A percentile compares a stretch with the other conserved stretches of the same genome.
Evolutionary conservation across 2,329 filamentous ascomycete genomes (phyloP).

Genomic region (Grosmannia serpens): DNA sequence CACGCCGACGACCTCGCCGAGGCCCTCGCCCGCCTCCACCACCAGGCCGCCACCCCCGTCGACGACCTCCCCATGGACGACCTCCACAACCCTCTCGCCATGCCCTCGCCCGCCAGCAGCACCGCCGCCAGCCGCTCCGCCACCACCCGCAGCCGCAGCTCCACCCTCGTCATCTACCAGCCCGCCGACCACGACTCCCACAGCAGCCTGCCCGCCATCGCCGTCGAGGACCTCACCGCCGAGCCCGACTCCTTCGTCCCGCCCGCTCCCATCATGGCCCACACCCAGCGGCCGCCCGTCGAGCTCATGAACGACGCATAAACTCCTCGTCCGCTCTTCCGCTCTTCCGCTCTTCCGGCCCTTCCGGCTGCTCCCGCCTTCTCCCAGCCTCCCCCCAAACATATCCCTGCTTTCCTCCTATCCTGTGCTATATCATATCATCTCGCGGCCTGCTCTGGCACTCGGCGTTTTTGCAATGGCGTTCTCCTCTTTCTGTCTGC

Average conservation of each 20-base stretch:
- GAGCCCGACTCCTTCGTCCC: slow-evolving; percentile 40
- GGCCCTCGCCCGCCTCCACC: slow-evolving; percentile 50
- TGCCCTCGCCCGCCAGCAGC: slow-evolving; percentile 32
- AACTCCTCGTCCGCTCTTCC: not conserved
- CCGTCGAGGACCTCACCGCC: slow-evolving; percentile 42
- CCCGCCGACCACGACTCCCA: slow-evolving; percentile 33
- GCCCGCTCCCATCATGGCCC: slow-evolving; percentile 36
- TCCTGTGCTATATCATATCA: not conserved
- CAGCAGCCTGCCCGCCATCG: not conserved
- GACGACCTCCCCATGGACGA: slow-evolving; percentile 22
- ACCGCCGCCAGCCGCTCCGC: slow-evolving; percentile 17
- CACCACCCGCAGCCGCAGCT: slow-evolving; percentile 43
- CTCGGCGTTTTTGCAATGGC: not conserved
- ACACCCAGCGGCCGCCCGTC: slow-evolving; percentile 52
- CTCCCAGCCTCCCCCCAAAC: too few species aligned
- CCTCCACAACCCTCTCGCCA: slow-evolving; percentile 2
- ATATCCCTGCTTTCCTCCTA: too few species aligned
- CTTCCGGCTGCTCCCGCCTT: too few species aligned
- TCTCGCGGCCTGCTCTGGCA: not conserved
- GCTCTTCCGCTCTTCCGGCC: too few species aligned
- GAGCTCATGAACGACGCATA: slow-evolving; percentile 46
- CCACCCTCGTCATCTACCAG: slow-evolving; percentile 51
- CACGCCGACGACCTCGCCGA: slow-evolving; percentile 59
- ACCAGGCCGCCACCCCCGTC: slow-evolving; percentile 18
- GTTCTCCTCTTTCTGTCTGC: not conserved